A percentile compares a stretch with the other conserved stretches of the same genome.
phyloP scores from a whole-genome alignment of 2,329 filamentous ascomycete species.

The Bertia moriformis region DNA sequence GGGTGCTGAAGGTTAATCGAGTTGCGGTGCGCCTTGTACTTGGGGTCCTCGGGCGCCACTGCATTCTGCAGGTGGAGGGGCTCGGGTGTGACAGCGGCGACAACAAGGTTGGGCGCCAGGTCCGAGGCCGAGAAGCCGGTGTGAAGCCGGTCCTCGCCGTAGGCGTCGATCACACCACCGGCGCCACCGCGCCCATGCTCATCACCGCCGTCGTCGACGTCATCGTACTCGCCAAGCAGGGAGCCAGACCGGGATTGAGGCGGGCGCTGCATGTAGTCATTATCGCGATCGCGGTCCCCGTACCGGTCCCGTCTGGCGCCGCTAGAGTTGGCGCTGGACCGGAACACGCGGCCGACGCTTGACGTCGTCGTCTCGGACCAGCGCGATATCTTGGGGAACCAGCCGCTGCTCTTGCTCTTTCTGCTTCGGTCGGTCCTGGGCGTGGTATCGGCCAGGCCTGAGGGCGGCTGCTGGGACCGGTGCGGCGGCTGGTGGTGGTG shows the following conservation, averaged over 20 bases:
- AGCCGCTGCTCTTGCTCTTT: constrained; percentile 76
- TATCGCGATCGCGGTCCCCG: constrained; percentile 50
- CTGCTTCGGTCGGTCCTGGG: constrained; percentile 62
- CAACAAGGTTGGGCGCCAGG: constrained; percentile 12
- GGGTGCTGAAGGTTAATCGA: constrained; percentile 69
- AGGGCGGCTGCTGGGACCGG: constrained; percentile 16
- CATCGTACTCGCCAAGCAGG: constrained; percentile 54
- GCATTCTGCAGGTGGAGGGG: constrained; percentile 7
- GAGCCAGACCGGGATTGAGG: constrained; percentile 70
- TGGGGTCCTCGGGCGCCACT: constrained; percentile 52
- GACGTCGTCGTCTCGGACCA: constrained; percentile 96
- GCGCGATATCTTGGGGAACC: constrained; percentile 83
- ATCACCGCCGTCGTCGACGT: constrained; percentile 32
- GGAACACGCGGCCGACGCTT: constrained; percentile 66
- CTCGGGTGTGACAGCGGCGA: constrained; percentile 10
- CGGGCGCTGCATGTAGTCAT: constrained; percentile 38
- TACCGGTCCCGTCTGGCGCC: no score
- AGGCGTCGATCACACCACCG: constrained; percentile 24
- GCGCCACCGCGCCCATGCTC: constrained; percentile 26
- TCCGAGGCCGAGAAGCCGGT: constrained; percentile 39
- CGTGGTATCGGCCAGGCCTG: constrained; percentile 66
- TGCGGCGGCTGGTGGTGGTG: no score
- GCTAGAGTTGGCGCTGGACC: constrained; percentile 44
- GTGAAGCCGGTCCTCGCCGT: constrained; percentile 26
- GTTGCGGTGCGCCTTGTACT: constrained; percentile 71